Evolutionary conservation across 345 rosid genomes (phyloP).

Genomic region (Rhizophora apiculata): DNA sequence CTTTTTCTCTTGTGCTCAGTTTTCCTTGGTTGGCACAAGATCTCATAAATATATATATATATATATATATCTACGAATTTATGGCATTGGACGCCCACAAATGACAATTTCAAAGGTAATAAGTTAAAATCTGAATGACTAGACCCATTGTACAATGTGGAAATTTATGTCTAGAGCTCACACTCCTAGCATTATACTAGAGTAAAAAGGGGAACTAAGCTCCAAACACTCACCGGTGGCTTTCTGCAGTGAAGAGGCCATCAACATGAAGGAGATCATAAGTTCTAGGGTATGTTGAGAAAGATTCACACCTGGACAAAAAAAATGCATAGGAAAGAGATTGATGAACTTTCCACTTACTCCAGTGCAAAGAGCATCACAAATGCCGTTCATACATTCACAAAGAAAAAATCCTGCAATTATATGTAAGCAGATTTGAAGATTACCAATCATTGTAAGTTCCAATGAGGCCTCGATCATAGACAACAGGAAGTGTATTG

Average conservation of each 20-base stretch:
- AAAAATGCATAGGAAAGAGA: slow-evolving; percentile 10
- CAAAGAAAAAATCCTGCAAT: neutral
- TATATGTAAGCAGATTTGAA: slow-evolving; percentile 6
- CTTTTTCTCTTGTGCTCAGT: too few species aligned
- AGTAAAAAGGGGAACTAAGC: neutral
- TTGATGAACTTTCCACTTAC: neutral
- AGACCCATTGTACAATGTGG: neutral
- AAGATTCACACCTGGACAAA: slow-evolving; percentile 88
- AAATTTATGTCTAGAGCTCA: neutral
- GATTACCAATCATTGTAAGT: slow-evolving; percentile 87
- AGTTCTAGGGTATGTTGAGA: slow-evolving; percentile 94
- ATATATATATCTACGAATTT: neutral
- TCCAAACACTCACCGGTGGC: slow-evolving; percentile 60
- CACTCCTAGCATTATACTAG: neutral
- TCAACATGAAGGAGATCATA: slow-evolving; percentile 94
- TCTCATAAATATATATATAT: too few species aligned
- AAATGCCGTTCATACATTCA: too few species aligned
- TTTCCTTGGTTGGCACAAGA: too few species aligned
- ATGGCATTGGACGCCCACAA: neutral
- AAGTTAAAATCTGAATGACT: neutral
- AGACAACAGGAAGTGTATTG: slow-evolving; percentile 77
- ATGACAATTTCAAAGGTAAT: neutral
- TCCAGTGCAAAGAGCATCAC: too few species aligned
- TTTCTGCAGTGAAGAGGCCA: slow-evolving; percentile 80
- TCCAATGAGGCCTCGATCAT: slow-evolving; percentile 95